phyloP scores from a whole-genome alignment of 768 basidiomycete genomes.

The Dioszegia hungarica region DNA sequence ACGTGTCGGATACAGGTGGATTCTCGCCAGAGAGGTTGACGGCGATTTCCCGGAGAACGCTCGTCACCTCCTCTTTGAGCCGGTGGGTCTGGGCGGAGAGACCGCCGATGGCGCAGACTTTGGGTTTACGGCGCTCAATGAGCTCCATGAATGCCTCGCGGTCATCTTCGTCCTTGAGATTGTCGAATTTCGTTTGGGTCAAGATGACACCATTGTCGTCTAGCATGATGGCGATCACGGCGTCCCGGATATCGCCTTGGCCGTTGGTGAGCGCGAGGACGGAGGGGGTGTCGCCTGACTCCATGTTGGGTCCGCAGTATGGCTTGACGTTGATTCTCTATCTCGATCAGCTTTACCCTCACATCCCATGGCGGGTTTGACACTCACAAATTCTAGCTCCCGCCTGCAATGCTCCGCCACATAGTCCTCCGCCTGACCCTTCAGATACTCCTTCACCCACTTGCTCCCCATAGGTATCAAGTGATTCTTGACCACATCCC shows the following conservation, averaged over 20 bases:
- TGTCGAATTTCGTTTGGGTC: conserved; percentile 85
- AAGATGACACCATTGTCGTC: conserved; percentile 85
- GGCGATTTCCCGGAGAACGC: conserved; percentile 37
- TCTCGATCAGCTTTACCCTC: neutral
- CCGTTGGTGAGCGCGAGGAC: conserved; percentile 93
- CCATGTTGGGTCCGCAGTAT: conserved; percentile 60
- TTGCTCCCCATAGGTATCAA: conserved; percentile 79
- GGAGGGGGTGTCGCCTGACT: conserved; percentile 65
- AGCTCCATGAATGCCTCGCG: conserved; percentile 73
- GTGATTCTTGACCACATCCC: conserved; percentile 71
- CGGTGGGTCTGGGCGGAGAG: conserved; percentile 68
- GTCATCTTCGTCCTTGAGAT: conserved; percentile 66
- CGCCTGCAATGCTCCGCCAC: conserved; percentile 65
- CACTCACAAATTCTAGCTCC: conserved; percentile 64
- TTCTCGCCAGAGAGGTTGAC: conserved; percentile 20
- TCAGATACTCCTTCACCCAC: conserved; percentile 81
- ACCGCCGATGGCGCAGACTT: conserved; percentile 83
- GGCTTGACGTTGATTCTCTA: conserved; percentile 82
- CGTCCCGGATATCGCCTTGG: conserved; percentile 88
- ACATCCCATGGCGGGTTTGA: neutral
- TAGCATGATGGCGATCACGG: conserved; percentile 74
- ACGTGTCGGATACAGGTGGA: conserved; percentile 27
- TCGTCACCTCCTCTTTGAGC: conserved; percentile 36
- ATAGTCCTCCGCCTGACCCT: conserved; percentile 83
- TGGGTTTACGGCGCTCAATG: conserved; percentile 74